Conservation (phyloP, 768 basidiomycete species). For the Phylloporus sp. region DNA sequence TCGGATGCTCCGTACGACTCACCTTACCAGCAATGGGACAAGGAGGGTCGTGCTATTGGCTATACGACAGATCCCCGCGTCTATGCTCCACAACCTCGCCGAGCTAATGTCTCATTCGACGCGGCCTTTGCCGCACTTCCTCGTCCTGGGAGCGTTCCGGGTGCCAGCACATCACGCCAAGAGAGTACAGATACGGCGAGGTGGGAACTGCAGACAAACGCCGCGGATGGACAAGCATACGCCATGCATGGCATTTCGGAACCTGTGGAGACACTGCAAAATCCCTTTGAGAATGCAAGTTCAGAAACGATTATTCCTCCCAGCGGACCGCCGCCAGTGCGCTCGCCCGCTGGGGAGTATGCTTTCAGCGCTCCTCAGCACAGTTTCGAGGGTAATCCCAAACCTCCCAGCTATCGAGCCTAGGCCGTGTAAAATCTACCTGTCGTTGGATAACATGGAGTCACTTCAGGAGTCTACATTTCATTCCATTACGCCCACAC, state of each 20-base stretch:
- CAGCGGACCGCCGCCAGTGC: slow-evolving; percentile 5
- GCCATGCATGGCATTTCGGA: slow-evolving; percentile 21
- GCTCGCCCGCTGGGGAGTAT: slow-evolving; percentile 16
- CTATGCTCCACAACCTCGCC: slow-evolving; percentile 49
- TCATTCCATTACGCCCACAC: slow-evolving; percentile 1
- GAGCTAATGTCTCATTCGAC: slow-evolving; percentile 16
- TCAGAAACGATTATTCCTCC: slow-evolving; percentile 19
- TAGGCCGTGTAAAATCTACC: background rate
- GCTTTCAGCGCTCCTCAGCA: slow-evolving; percentile 24
- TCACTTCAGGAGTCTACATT: background rate
- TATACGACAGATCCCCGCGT: slow-evolving; percentile 43
- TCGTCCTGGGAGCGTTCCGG: slow-evolving; percentile 12
- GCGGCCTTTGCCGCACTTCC: slow-evolving; percentile 8
- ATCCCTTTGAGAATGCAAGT: slow-evolving; percentile 24
- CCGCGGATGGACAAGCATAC: slow-evolving; percentile 24
- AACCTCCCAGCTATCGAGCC: slow-evolving; percentile 18
- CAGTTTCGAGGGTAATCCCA: slow-evolving; percentile 17
- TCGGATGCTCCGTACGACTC: slow-evolving; percentile 32
- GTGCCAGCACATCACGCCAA: slow-evolving; percentile 13
- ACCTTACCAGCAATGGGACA: slow-evolving; percentile 50
- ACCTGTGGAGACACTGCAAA: slow-evolving; percentile 12
- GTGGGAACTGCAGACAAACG: slow-evolving; percentile 30
- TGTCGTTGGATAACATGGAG: background rate
- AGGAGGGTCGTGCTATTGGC: slow-evolving; percentile 46
- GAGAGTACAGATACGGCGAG: slow-evolving; percentile 29